Evolutionary conservation across 352 stramenopile genomes (phyloP).

Genomic region (Phytophthora brassicae): DNA sequence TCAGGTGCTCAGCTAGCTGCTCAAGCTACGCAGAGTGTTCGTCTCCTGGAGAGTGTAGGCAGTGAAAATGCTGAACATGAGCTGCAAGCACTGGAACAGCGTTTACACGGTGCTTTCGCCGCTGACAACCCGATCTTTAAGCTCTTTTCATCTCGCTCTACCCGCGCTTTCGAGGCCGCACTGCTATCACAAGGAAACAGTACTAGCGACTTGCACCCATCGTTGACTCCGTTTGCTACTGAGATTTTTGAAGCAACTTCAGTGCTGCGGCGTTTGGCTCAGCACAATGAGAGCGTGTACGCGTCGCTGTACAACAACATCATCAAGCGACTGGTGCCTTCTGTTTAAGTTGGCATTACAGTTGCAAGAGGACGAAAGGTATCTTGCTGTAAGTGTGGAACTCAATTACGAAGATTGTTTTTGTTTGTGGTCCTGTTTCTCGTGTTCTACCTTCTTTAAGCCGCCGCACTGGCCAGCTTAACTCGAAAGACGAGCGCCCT

Average conservation of each 20-base stretch:
- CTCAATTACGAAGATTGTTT: conserved; percentile 21
- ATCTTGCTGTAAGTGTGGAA: conserved; percentile 17
- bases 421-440: conserved; percentile 3
- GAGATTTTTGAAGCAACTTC: conserved; percentile 42
- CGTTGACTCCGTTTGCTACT: conserved; percentile 46
- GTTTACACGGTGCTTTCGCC: conserved; percentile 46
- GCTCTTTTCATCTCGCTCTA: conserved; percentile 53
- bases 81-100: conserved; percentile 41
- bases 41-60: conserved; percentile 23
- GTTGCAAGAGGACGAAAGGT: not conserved
- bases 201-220: conserved; percentile 41
- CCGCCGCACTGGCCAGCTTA: conserved; percentile 25
- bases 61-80: conserved; percentile 17
- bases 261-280: conserved; percentile 43
- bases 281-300: conserved; percentile 73
- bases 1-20: conserved; percentile 53
- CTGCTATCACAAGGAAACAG: conserved; percentile 23
- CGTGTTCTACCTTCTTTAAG: not conserved
- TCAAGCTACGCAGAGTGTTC: conserved; percentile 44
- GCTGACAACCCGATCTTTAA: conserved; percentile 56
- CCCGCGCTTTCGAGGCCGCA: conserved; percentile 30
- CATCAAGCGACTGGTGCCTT: conserved; percentile 43
- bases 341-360: conserved; percentile 21
- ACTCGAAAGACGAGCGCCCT: conserved; percentile 35
- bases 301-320: conserved; percentile 67